phyloP scores from a whole-genome alignment of 164 flowering plant species.

The Aristolochia contorta region DNA sequence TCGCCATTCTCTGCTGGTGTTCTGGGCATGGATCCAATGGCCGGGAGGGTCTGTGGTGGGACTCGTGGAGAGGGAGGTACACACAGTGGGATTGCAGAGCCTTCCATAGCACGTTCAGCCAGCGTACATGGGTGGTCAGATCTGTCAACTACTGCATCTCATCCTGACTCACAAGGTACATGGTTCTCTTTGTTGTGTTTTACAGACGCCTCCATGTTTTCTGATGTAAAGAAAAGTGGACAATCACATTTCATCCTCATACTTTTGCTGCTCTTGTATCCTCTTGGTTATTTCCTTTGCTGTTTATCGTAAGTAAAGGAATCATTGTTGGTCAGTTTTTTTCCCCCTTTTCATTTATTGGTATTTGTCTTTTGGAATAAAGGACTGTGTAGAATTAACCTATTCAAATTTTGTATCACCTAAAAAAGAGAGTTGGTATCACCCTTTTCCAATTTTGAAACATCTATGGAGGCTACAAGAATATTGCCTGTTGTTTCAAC shows the following conservation, averaged over 20 bases:
- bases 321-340: neutral
- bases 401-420: no score
- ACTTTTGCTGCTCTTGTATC: no score
- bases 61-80: slow-evolving; percentile 19
- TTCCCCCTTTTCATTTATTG: neutral
- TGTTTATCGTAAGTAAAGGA: neutral
- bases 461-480: no score
- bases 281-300: neutral
- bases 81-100: slow-evolving; percentile 29
- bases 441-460: no score
- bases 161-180: slow-evolving; percentile 46
- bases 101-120: slow-evolving; percentile 67
- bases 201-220: no score
- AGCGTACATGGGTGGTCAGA: slow-evolving; percentile 90
- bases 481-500: no score
- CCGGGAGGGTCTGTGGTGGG: slow-evolving; percentile 20
- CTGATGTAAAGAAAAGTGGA: no score
- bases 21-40: slow-evolving; percentile 30
- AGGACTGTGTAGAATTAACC: no score
- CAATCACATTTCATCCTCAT: no score
- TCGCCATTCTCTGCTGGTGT: slow-evolving; percentile 72
- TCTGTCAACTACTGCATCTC: slow-evolving; percentile 25
- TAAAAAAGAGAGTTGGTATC: no score
- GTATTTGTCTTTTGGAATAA: no score
- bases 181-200: neutral